Evolutionary conservation across 306 rosid species (phyloP).

Genomic region (Trichosanthes cucumerina): DNA sequence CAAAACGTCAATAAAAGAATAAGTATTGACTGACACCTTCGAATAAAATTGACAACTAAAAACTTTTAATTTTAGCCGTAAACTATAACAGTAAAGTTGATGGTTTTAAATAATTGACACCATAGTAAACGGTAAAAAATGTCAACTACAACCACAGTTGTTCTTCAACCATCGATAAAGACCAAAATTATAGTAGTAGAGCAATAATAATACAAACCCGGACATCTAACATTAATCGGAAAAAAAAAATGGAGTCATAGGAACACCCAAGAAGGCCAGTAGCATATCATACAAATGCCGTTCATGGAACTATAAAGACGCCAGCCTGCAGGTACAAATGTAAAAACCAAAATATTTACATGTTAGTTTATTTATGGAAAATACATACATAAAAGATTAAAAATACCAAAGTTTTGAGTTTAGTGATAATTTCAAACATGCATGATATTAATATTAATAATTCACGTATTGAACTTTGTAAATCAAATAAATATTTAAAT

Average conservation of each 20-base stretch:
- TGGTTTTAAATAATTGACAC: background rate
- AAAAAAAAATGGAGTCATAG: background rate
- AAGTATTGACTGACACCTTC: too few relatives aligned
- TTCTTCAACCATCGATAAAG: background rate
- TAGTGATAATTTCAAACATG: background rate
- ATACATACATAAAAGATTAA: background rate
- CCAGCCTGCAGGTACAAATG: conserved; percentile 40
- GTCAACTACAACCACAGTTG: background rate
- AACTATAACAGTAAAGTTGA: background rate
- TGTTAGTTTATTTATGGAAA: background rate
- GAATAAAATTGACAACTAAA: too few relatives aligned
- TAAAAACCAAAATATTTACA: conserved; percentile 5
- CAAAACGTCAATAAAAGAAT: too few relatives aligned
- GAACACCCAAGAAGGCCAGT: background rate
- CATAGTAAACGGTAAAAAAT: background rate
- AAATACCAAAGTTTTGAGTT: background rate
- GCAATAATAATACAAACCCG: background rate
- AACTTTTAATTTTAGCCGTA: too few relatives aligned
- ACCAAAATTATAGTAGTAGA: background rate
- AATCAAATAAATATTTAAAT: background rate
- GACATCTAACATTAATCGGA: background rate
- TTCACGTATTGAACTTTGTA: background rate
- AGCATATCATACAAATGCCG: background rate
- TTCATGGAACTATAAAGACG: conserved; percentile 33
- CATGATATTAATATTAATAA: background rate